Conservation (phyloP, 768 basidiomycete species). For the Hemileccinum impolitum region DNA sequence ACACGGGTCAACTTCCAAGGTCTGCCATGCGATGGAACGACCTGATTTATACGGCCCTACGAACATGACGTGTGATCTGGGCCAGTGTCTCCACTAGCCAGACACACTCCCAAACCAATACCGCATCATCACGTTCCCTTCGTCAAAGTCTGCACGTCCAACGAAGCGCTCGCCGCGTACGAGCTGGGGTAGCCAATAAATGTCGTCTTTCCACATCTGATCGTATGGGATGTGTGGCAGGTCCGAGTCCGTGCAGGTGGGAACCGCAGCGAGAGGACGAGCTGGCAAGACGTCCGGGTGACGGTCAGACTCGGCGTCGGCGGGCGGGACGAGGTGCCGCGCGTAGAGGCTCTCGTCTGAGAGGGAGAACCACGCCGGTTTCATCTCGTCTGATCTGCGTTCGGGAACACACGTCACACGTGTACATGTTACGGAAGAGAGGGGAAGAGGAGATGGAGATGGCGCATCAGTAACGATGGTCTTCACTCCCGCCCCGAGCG, state of each 20-base stretch:
- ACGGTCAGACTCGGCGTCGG: too few species aligned
- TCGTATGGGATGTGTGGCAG: conserved; percentile 54
- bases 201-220: conserved; percentile 60
- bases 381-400: conserved; percentile 84
- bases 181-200: conserved; percentile 67
- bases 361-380: conserved; percentile 70
- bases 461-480: not conserved
- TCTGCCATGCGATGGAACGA: too few species aligned
- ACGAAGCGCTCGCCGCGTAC: conserved; percentile 39
- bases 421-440: too few species aligned
- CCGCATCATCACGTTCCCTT: conserved; percentile 75
- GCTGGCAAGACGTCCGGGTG: too few species aligned
- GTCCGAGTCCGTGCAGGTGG: not conserved
- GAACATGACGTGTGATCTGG: not conserved
- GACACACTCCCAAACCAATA: conserved; percentile 69
- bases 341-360: conserved; percentile 20
- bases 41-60: too few species aligned
- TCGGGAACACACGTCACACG: too few species aligned
- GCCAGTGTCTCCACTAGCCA: not conserved
- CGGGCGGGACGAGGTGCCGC: conserved; percentile 1
- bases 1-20: too few species aligned
- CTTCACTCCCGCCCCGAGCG: not conserved
- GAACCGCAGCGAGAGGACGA: not conserved
- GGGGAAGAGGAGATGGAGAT: too few species aligned
- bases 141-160: conserved; percentile 60